phyloP scores from a whole-genome alignment of 2,329 filamentous ascomycete species.

The Stenocarpella maydis region DNA sequence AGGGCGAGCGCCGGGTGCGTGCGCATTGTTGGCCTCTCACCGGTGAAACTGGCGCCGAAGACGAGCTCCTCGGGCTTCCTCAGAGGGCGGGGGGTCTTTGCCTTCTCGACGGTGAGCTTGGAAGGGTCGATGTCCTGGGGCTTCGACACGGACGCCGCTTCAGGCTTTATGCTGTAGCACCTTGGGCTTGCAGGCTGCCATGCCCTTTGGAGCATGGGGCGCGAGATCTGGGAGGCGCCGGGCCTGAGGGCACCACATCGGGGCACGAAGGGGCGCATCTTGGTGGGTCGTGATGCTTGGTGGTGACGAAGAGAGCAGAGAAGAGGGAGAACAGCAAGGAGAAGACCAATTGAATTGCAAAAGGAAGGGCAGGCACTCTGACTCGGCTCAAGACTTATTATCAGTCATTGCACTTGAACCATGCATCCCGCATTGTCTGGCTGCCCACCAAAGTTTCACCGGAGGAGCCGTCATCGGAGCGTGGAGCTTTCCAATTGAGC shows the following conservation, averaged over 20 bases:
- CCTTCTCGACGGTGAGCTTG: slow-evolving; percentile 78
- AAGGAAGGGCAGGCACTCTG: background rate
- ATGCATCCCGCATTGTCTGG: background rate
- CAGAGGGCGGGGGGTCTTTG: slow-evolving; percentile 76
- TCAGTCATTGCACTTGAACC: background rate
- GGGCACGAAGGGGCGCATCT: slow-evolving; percentile 57
- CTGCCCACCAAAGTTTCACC: slow-evolving; percentile 18
- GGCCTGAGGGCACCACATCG: slow-evolving; percentile 50
- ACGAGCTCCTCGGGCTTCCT: slow-evolving; percentile 81
- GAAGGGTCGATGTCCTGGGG: slow-evolving; percentile 78
- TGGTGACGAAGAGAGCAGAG: too few species aligned
- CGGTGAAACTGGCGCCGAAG: slow-evolving; percentile 91
- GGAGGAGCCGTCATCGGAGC: slow-evolving; percentile 12
- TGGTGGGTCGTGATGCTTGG: slow-evolving; percentile 38
- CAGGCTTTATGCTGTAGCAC: slow-evolving; percentile 62
- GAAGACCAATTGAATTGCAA: slow-evolving; percentile 11
- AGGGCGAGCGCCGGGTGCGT: background rate
- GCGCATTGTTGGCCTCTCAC: slow-evolving; percentile 56
- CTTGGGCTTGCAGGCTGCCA: slow-evolving; percentile 44
- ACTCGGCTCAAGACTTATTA: background rate
- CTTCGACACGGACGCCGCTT: slow-evolving; percentile 58
- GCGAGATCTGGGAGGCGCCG: slow-evolving; percentile 43
- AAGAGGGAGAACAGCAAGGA: background rate
- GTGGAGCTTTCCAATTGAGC: slow-evolving; percentile 20
- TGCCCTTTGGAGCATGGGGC: slow-evolving; percentile 43